Evolutionary conservation across 768 basidiomycete genomes (phyloP).

Genomic region (Hemileccinum impolitum): DNA sequence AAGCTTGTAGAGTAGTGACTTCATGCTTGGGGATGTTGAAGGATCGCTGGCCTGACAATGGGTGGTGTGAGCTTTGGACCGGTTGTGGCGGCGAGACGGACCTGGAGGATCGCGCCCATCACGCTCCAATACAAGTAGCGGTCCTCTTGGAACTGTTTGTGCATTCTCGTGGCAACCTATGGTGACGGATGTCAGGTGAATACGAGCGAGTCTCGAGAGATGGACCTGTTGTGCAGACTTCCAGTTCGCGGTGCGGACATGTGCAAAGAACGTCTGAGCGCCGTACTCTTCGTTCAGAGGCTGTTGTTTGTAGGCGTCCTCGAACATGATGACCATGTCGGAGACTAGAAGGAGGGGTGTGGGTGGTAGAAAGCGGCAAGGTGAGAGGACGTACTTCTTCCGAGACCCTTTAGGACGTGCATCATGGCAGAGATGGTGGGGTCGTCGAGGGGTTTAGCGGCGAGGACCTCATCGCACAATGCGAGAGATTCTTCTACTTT

Average conservation of each 20-base stretch:
- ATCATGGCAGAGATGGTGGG: constrained; percentile 74
- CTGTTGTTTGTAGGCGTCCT: constrained; percentile 79
- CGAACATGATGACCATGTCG: constrained; percentile 82
- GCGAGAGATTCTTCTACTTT: constrained; percentile 81
- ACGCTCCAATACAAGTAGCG: constrained; percentile 82
- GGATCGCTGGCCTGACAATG: constrained; percentile 65
- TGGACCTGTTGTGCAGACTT: constrained; percentile 79
- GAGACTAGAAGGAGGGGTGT: constrained; percentile 43
- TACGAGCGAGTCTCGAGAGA: background rate
- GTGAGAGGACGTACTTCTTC: constrained; percentile 47
- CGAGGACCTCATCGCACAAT: constrained; percentile 78
- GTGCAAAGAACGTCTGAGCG: constrained; percentile 81
- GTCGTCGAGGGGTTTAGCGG: constrained; percentile 69
- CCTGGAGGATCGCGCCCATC: constrained; percentile 79
- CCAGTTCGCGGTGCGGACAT: constrained; percentile 77
- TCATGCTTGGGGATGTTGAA: constrained; percentile 59
- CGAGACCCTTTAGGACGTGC: constrained; percentile 77
- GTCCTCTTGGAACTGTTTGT: constrained; percentile 81
- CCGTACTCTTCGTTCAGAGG: constrained; percentile 82
- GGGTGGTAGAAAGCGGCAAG: background rate
- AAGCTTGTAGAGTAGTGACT: constrained; percentile 66
- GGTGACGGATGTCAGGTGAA: constrained; percentile 1
- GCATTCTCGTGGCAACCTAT: constrained; percentile 76
- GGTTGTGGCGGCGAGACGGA: constrained; percentile 23
- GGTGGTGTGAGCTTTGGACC: constrained; percentile 7